Evolutionary conservation across 2,329 filamentous ascomycete species (phyloP).

Genomic region (Hypoxylon rubiginosum): DNA sequence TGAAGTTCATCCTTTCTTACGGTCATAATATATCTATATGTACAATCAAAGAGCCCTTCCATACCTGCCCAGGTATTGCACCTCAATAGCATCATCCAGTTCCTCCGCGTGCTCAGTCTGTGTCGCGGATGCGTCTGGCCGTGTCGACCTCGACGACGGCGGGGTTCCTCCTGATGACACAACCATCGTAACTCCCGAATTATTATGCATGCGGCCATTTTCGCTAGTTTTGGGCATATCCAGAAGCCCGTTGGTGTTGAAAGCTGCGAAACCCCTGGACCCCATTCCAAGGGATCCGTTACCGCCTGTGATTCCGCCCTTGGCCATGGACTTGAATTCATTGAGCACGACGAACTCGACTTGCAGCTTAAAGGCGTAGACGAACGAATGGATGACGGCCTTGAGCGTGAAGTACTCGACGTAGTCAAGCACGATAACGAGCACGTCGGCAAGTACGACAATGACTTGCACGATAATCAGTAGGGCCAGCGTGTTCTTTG

Average conservation of each 20-base stretch:
- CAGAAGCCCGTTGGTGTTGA: slow-evolving; percentile 9
- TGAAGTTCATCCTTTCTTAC: slow-evolving; percentile 55
- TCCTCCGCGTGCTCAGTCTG: slow-evolving; percentile 19
- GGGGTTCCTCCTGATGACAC: slow-evolving; percentile 13
- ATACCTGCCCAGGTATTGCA: slow-evolving; percentile 35
- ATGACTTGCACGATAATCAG: slow-evolving; percentile 32
- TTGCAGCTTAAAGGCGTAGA: slow-evolving; percentile 36
- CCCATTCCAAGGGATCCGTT: slow-evolving; percentile 1
- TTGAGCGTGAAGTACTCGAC: slow-evolving; percentile 35
- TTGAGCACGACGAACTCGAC: slow-evolving; percentile 37
- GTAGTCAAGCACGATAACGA: slow-evolving; percentile 34
- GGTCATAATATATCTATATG: neutral
- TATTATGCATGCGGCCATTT: slow-evolving; percentile 9
- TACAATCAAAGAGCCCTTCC: slow-evolving; percentile 32
- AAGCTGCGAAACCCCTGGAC: neutral
- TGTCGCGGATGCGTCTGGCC: slow-evolving; percentile 3
- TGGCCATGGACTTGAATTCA: slow-evolving; percentile 33
- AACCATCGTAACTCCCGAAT: slow-evolving; percentile 27
- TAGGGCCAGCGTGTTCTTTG: slow-evolving; percentile 26
- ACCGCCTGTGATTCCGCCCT: slow-evolving; percentile 26
- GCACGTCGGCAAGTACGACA: slow-evolving; percentile 32
- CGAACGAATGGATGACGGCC: slow-evolving; percentile 34
- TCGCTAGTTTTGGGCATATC: slow-evolving; percentile 20
- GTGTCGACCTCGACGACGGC: slow-evolving; percentile 11
- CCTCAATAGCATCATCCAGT: slow-evolving; percentile 34